These are phyloP conservation scores for Trichophyton mentagrophytes DNA, from an alignment of 2,329 filamentous ascomycete genomes.

Conservation along the genomic window DNA sequence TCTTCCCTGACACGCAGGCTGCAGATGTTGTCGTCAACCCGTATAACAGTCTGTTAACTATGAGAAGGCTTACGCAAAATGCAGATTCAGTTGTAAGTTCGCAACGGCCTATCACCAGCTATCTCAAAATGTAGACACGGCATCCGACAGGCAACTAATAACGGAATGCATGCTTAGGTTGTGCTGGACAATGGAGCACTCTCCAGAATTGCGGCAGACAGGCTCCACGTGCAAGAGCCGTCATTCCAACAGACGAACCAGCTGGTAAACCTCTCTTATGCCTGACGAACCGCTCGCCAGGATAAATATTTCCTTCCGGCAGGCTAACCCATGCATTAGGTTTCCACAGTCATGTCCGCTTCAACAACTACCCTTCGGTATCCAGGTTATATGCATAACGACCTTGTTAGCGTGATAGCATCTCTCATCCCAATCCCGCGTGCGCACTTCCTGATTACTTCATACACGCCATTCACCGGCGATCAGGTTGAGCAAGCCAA, in stretches of 20 bases:
- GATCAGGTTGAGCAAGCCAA: slow-evolving; percentile 95
- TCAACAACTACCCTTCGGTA: slow-evolving; percentile 94
- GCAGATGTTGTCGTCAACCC: slow-evolving; percentile 93
- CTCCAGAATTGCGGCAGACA: slow-evolving; percentile 83
- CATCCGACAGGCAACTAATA: slow-evolving; percentile 15
- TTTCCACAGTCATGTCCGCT: slow-evolving; percentile 96
- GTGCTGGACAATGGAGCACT: slow-evolving; percentile 93
- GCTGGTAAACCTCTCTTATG: slow-evolving; percentile 44
- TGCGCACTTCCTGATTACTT: slow-evolving; percentile 96
- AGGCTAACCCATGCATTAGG: slow-evolving; percentile 30
- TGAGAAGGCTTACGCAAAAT: slow-evolving; percentile 85
- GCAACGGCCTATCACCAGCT: neutral
- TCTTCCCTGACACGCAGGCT: slow-evolving; percentile 87
- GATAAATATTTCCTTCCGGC: neutral
- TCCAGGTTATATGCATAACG: slow-evolving; percentile 99
- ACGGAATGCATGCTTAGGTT: slow-evolving; percentile 34
- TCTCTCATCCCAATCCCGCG: slow-evolving; percentile 91
- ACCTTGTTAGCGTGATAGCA: slow-evolving; percentile 90
- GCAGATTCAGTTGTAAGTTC: slow-evolving; percentile 72
- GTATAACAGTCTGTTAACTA: slow-evolving; percentile 89
- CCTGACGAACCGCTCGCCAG: neutral
- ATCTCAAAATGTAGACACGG: neutral
- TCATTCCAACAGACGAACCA: slow-evolving; percentile 98
- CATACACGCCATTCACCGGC: slow-evolving; percentile 94
- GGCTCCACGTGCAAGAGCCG: slow-evolving; percentile 86